A percentile compares a stretch with the other conserved stretches of the same genome.
These are phyloP conservation scores for Populus nigra DNA, from an alignment of 345 rosid species.

Conservation along the genomic window DNA sequence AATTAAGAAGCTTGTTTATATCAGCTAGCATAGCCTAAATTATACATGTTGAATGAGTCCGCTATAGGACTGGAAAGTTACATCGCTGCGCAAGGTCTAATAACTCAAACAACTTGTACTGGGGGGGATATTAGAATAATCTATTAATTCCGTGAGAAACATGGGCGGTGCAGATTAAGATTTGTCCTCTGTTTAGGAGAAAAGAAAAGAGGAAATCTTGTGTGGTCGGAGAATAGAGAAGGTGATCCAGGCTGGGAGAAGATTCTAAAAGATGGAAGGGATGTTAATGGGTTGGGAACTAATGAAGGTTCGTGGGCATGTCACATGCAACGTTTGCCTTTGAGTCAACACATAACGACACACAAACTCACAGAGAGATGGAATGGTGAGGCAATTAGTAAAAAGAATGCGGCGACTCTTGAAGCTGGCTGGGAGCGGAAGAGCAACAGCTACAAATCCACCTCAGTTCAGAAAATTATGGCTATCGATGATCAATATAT, in stretches of 20 bases:
- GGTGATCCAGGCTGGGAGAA: background rate
- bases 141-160: background rate
- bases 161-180: background rate
- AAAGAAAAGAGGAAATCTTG: background rate
- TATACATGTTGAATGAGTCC: too few relatives aligned
- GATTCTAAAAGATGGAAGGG: background rate
- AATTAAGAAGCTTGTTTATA: background rate
- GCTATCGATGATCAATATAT: too few relatives aligned
- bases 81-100: background rate
- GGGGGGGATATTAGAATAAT: background rate
- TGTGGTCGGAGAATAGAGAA: background rate
- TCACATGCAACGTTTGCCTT: constrained; percentile 4
- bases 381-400: background rate
- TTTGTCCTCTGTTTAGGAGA: background rate
- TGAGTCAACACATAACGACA: constrained; percentile 2
- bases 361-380: too few relatives aligned
- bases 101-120: background rate
- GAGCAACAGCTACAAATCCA: background rate
- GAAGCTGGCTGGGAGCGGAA: background rate
- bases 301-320: background rate
- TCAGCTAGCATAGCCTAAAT: background rate
- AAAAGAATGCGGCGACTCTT: constrained; percentile 18
- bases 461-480: background rate
- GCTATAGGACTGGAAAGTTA: background rate
- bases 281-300: background rate